phyloP scores from a whole-genome alignment of 2,329 filamentous ascomycete species.

The Pseudodiploospora longispora region DNA sequence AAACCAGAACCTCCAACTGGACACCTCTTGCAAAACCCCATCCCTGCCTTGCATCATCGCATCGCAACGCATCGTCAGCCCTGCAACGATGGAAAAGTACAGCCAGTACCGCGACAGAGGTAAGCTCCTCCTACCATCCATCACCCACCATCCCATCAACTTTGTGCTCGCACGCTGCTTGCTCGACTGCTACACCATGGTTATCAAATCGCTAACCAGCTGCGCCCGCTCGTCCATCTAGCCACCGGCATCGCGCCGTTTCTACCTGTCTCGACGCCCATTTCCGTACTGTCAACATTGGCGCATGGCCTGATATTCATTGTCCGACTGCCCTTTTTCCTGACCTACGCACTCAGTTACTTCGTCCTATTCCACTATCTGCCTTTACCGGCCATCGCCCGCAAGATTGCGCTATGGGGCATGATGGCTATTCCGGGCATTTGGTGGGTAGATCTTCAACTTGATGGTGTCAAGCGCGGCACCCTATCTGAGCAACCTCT shows the following conservation, averaged over 20 bases:
- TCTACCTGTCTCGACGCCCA: conserved; percentile 66
- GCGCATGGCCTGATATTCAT: conserved; percentile 67
- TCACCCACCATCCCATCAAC: neutral
- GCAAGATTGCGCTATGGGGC: conserved; percentile 81
- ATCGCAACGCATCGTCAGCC: too few species aligned
- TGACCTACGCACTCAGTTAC: conserved; percentile 60
- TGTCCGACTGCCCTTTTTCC: conserved; percentile 70
- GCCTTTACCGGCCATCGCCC: conserved; percentile 52
- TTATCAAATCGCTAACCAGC: too few species aligned
- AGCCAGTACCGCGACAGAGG: conserved; percentile 88
- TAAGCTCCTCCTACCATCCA: conserved; percentile 26
- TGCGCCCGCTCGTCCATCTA: conserved; percentile 26
- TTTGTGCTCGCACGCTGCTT: neutral
- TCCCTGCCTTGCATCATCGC: too few species aligned
- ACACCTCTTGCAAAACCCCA: too few species aligned
- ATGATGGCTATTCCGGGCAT: conserved; percentile 84
- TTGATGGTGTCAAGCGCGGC: conserved; percentile 92
- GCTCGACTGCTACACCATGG: neutral
- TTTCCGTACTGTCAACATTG: conserved; percentile 54
- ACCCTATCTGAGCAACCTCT: conserved; percentile 67
- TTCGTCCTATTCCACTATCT: conserved; percentile 79
- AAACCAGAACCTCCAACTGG: neutral
- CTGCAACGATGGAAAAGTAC: conserved; percentile 74
- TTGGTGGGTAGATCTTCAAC: conserved; percentile 98
- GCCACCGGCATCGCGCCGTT: conserved; percentile 96